Percentiles rank a stretch among this genome's conserved stretches.
phyloP scores from a whole-genome alignment of 768 basidiomycete genomes.

The Kwoniella sp. region DNA sequence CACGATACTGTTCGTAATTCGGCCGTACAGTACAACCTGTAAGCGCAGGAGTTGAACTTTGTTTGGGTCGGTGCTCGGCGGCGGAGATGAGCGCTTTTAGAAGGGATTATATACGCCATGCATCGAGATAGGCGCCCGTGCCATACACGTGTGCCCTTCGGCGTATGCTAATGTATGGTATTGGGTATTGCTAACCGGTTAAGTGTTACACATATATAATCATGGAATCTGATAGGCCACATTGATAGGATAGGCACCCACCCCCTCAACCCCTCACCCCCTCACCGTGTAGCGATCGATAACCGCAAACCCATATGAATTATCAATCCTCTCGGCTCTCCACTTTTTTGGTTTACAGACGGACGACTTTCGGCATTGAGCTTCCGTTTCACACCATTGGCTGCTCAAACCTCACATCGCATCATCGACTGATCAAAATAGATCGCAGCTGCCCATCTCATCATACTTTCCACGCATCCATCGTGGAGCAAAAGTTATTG shows the following conservation, averaged over 20 bases:
- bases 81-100: background rate
- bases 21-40: too few relatives aligned
- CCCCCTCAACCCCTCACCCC: too few relatives aligned
- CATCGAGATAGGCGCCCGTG: background rate
- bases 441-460: background rate
- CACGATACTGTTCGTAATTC: too few relatives aligned
- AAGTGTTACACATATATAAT: background rate
- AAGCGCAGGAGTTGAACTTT: too few relatives aligned
- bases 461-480: too few relatives aligned
- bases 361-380: background rate
- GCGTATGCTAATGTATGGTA: background rate
- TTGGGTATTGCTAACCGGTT: too few relatives aligned
- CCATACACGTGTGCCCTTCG: too few relatives aligned
- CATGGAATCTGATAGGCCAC: background rate
- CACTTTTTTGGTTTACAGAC: background rate
- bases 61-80: background rate
- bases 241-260: too few relatives aligned
- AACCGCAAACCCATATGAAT: background rate
- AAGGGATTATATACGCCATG: too few relatives aligned
- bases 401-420: background rate
- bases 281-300: too few relatives aligned
- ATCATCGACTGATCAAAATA: background rate
- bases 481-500: too few relatives aligned
- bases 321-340: conserved; percentile 1
- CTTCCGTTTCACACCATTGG: background rate